Percentiles rank a stretch among this genome's conserved stretches.
Conservation (phyloP, 2,329 filamentous ascomycete species). For the Sporothrix sp. region DNA sequence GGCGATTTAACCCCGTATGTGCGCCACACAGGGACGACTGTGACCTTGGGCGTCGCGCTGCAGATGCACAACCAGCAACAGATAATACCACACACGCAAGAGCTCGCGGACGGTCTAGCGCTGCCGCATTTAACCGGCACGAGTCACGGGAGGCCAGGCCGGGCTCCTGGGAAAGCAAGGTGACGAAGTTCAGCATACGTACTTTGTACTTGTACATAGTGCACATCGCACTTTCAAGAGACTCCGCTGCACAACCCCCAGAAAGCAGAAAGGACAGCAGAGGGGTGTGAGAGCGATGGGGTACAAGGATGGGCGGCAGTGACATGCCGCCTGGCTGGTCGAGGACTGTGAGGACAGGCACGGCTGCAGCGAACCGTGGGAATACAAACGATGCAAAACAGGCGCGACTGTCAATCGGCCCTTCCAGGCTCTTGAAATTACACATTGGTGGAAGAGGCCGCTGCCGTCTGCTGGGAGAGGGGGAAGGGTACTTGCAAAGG, state of each 20-base stretch:
- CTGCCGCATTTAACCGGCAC: background rate
- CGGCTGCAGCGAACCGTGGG: no score
- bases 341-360: background rate
- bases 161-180: no score
- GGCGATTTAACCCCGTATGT: no score
- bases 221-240: no score
- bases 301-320: background rate
- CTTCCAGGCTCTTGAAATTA: conserved; percentile 12
- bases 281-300: background rate
- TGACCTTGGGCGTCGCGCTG: background rate
- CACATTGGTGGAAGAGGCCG: background rate
- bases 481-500: no score
- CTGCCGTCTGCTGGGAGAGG: no score
- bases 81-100: background rate
- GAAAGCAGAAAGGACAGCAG: no score
- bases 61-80: background rate
- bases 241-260: no score
- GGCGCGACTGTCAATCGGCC: conserved; percentile 10
- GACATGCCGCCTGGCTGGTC: background rate
- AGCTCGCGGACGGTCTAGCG: background rate
- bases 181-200: no score
- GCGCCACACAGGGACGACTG: conserved; percentile 7
- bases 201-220: no score
- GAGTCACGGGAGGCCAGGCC: background rate
- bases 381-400: conserved; percentile 6